Percentiles rank a stretch among this genome's conserved stretches.
These are phyloP conservation scores for Aphelidium insulamus DNA, from an alignment of 371 early-diverging fungal genomes.

Conservation along the genomic window DNA sequence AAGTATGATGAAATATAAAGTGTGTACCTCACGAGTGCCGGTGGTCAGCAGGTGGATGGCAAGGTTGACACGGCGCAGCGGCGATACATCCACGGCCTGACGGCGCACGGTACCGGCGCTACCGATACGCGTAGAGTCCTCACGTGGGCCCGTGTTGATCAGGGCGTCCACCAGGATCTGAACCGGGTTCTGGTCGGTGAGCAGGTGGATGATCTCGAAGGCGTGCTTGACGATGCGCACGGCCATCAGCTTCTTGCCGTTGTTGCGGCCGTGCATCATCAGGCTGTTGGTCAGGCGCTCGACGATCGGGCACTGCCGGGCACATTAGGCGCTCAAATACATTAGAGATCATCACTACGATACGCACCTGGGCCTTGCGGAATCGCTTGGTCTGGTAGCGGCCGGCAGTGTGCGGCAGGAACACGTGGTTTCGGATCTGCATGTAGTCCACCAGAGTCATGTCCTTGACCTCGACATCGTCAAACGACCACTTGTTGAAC, in stretches of 20 bases:
- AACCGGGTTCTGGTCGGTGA: slow-evolving; percentile 98
- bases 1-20: slow-evolving; percentile 9
- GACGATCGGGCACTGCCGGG: slow-evolving; percentile 81
- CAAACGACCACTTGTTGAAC: slow-evolving; percentile 89
- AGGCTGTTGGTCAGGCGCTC: slow-evolving; percentile 98
- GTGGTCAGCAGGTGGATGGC: slow-evolving; percentile 89
- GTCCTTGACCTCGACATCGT: slow-evolving; percentile 88
- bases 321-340: slow-evolving; percentile 1
- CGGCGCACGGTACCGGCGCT: slow-evolving; percentile 98
- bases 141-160: slow-evolving; percentile 99
- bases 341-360: slow-evolving; percentile 2
- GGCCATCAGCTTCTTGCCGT: slow-evolving; percentile 99
- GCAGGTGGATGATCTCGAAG: slow-evolving; percentile 96
- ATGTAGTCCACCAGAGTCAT: slow-evolving; percentile 88
- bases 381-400: slow-evolving; percentile 94
- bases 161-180: slow-evolving; percentile 98
- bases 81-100: slow-evolving; percentile 99
- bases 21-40: slow-evolving; percentile 29
- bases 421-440: slow-evolving; percentile 77
- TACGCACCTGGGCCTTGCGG: slow-evolving; percentile 92
- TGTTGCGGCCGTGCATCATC: slow-evolving; percentile 99
- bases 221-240: slow-evolving; percentile 97
- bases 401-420: slow-evolving; percentile 96
- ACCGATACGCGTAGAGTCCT: slow-evolving; percentile 99
- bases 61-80: slow-evolving; percentile 97